These are phyloP conservation scores for Phytophthora palmivora DNA, from an alignment of 352 stramenopile genomes.

Conservation along the genomic window DNA sequence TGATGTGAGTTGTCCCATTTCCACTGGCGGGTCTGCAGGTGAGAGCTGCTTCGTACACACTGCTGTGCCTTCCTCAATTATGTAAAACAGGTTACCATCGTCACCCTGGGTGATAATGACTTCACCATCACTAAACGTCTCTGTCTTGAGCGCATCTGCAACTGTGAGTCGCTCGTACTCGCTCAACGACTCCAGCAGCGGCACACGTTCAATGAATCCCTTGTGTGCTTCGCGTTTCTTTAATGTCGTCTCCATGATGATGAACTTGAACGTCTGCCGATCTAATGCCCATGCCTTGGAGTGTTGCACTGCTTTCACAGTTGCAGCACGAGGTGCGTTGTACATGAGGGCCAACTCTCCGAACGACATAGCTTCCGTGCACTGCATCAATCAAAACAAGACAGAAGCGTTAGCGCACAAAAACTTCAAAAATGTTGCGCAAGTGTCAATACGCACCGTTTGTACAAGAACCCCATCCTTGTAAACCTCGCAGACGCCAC, in stretches of 20 bases:
- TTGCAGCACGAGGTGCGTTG: constrained; percentile 95
- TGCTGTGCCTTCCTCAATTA: constrained; percentile 87
- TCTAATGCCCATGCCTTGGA: constrained; percentile 95
- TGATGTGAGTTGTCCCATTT: constrained; percentile 90
- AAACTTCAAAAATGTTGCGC: neutral
- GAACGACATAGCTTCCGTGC: constrained; percentile 93
- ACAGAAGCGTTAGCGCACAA: neutral
- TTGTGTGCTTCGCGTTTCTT: constrained; percentile 90
- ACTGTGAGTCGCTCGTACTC: constrained; percentile 92
- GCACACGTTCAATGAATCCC: constrained; percentile 89
- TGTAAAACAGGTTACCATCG: constrained; percentile 91
- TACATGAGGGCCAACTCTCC: constrained; percentile 98
- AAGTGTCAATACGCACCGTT: constrained; percentile 46
- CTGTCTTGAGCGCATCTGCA: constrained; percentile 81
- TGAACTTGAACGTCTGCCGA: constrained; percentile 92
- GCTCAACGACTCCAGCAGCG: constrained; percentile 91
- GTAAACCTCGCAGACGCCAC: constrained; percentile 91
- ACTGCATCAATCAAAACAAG: constrained; percentile 36
- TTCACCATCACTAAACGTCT: constrained; percentile 87
- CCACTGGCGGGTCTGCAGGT: constrained; percentile 62
- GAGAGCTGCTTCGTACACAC: constrained; percentile 88
- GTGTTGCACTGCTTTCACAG: constrained; percentile 90
- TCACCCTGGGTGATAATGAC: constrained; percentile 93
- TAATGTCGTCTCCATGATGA: constrained; percentile 92
- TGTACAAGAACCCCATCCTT: constrained; percentile 90